Evolutionary conservation across 2,329 filamentous ascomycete species (phyloP).

Genomic region (Trematosphaeria pertusa): DNA sequence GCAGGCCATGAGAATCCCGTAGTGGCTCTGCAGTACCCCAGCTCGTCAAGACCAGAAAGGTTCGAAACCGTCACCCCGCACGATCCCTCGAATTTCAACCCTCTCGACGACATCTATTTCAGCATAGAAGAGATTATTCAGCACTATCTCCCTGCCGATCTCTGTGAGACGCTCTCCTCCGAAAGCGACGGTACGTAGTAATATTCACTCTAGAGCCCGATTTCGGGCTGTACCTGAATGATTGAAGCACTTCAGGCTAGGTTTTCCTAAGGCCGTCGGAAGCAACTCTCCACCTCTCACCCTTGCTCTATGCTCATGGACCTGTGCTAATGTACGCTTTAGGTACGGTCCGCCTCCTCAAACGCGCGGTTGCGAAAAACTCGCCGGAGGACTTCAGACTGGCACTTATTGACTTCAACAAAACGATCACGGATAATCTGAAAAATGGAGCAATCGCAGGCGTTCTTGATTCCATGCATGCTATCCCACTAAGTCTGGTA

Average conservation of each 20-base stretch:
- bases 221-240: no score
- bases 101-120: constrained; percentile 75
- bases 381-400: constrained; percentile 73
- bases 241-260: no score
- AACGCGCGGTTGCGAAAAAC: constrained; percentile 73
- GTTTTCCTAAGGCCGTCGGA: no score
- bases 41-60: constrained; percentile 70
- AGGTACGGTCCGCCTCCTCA: constrained; percentile 78
- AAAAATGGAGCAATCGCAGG: constrained; percentile 74
- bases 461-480: constrained; percentile 72
- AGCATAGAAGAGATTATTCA: constrained; percentile 68
- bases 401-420: constrained; percentile 80
- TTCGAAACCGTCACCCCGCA: constrained; percentile 39
- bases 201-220: no score
- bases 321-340: no score
- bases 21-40: constrained; percentile 85
- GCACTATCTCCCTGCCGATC: constrained; percentile 77
- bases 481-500: constrained; percentile 70
- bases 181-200: constrained; percentile 74
- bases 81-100: constrained; percentile 52
- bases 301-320: no score
- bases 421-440: constrained; percentile 68
- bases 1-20: constrained; percentile 49
- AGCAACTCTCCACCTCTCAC: no score
- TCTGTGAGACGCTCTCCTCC: constrained; percentile 72